Conservation (phyloP, 2,329 filamentous ascomycete genomes). For the Colletotrichum sp. region DNA sequence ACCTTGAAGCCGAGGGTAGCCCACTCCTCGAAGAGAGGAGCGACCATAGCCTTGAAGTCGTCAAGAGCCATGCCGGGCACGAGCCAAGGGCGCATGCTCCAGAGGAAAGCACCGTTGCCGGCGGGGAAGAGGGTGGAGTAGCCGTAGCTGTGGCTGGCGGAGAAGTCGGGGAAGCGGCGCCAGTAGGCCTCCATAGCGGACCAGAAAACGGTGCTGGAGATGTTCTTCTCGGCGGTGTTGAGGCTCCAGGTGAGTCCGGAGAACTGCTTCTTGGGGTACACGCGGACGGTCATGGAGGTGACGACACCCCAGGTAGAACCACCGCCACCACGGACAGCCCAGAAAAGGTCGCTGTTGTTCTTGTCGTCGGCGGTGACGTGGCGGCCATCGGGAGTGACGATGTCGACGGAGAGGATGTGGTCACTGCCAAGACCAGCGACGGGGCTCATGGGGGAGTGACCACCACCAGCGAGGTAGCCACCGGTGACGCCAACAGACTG, state of each 20-base stretch:
- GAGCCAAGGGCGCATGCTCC: conserved; percentile 38
- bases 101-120: conserved; percentile 27
- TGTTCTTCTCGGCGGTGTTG: conserved; percentile 28
- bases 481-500: conserved; percentile 31
- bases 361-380: conserved; percentile 44
- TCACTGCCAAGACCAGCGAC: conserved; percentile 49
- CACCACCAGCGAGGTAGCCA: conserved; percentile 42
- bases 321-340: conserved; percentile 53
- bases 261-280: conserved; percentile 36
- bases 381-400: conserved; percentile 49
- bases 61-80: conserved; percentile 36
- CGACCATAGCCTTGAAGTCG: conserved; percentile 35
- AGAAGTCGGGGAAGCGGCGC: conserved; percentile 32
- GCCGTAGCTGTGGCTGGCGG: conserved; percentile 30
- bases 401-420: conserved; percentile 54
- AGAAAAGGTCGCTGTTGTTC: conserved; percentile 53
- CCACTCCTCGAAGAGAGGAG: conserved; percentile 34
- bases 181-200: conserved; percentile 35
- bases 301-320: conserved; percentile 50
- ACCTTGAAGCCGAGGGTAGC: conserved; percentile 31
- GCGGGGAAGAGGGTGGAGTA: conserved; percentile 25
- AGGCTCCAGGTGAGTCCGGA: conserved; percentile 35
- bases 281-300: conserved; percentile 39
- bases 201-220: conserved; percentile 35
- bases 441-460: conserved; percentile 52